Evolutionary conservation across 441 rosid genomes (phyloP), one percentile per base, ranked within the genome.

Genomic region (Syzygium malaccense): DNA sequence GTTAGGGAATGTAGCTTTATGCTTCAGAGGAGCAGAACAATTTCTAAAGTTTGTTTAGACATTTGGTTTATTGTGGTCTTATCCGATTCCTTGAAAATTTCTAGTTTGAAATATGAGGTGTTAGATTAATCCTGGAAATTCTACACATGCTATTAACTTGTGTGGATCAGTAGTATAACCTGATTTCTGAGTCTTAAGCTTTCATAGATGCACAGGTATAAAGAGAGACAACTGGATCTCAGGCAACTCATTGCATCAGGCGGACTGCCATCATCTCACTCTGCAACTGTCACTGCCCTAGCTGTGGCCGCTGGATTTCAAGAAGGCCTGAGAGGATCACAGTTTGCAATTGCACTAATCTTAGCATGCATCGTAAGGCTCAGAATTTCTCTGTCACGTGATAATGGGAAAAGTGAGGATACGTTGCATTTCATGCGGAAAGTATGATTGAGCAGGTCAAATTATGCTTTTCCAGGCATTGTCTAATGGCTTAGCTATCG

Each of bases 211-310:
- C 94, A 93, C 94, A 94, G 94, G 95, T 94, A 93, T 84, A 94
- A 88, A 75, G 98, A 94, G 92, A 92, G 90, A 87, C 88, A 92
- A 91, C 92, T 95, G 92, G 95, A 95, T 92, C 37, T 93, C 84
- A 93, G 92, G 94, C 92, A 89, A 88, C 95, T 95, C 33, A 86
- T 94, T 30, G 96, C 94, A 86, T 95, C 97, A n/a, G 96, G 96
- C 53, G 96, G 97, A 75, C 93, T 94, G 96, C 96, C 97, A 55
- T 95, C 96, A 20, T 92, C 97, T 55, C 97, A 95, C 91, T 95
- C 97, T 56, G 90, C 97, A 30, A 95, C 96, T 0, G 96, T 95
- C 88, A 90, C 94, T 87, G 94, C 96, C 88, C 90, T 95, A 20
- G 94, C 98, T 55, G 37, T 91, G 32, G 95, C 95, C 55, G 86